Percentiles rank a stretch among this genome's conserved stretches.
phyloP scores from a whole-genome alignment of 2,329 filamentous ascomycete genomes.

The Macroventuria anomochaeta region DNA sequence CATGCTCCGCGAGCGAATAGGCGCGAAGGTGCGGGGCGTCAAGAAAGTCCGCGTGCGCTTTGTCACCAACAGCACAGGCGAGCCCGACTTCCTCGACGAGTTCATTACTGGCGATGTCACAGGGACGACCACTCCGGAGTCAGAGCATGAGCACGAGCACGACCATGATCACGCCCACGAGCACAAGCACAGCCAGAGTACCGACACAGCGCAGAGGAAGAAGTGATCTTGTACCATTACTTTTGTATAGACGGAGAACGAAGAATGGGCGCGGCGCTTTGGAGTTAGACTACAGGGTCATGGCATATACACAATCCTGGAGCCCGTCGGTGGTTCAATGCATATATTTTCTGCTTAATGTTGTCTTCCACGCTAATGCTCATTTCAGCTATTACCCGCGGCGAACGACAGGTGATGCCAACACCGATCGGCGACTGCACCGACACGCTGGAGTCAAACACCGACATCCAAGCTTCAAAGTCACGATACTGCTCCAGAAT shows the following conservation, averaged over 20 bases:
- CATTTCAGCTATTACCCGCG: constrained; percentile 18
- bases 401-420: constrained; percentile 11
- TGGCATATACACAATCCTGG: constrained; percentile 18
- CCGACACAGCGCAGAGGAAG: constrained; percentile 21
- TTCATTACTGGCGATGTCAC: constrained; percentile 49
- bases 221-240: constrained; percentile 30
- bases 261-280: constrained; percentile 29
- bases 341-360: constrained; percentile 7
- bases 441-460: constrained; percentile 9
- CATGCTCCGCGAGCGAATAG: constrained; percentile 73
- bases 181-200: constrained; percentile 29
- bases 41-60: constrained; percentile 85
- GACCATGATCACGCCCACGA: constrained; percentile 37
- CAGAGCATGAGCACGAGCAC: constrained; percentile 40
- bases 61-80: constrained; percentile 68
- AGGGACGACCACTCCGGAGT: constrained; percentile 39
- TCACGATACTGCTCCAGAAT: constrained; percentile 16
- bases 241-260: constrained; percentile 23
- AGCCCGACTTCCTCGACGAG: constrained; percentile 73
- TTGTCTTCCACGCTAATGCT: constrained; percentile 13
- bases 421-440: constrained; percentile 15
- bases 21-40: constrained; percentile 80
- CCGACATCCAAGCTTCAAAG: not conserved
- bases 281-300: constrained; percentile 28
- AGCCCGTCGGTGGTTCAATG: constrained; percentile 8